These are phyloP conservation scores for Candida boidinii DNA, from an alignment of 805 yeast species.

Conservation along the genomic window DNA sequence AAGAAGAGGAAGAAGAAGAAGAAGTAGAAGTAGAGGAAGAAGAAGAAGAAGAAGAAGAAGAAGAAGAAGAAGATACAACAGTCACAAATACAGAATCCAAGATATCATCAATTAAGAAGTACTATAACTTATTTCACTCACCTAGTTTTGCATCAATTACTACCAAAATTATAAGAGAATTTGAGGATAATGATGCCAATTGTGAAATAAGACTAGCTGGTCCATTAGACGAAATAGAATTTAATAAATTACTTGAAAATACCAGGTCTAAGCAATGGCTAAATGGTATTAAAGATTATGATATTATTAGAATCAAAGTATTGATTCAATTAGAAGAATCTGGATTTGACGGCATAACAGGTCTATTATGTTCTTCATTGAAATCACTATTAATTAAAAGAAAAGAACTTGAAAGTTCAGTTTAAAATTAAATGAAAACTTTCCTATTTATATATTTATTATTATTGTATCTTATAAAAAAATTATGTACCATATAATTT, in stretches of 20 bases:
- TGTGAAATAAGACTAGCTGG: conserved; percentile 44
- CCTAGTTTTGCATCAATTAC: conserved; percentile 41
- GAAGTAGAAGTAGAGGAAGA: no score
- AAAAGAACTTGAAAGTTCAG: no score
- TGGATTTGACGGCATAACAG: conserved; percentile 42
- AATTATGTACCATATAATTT: no score
- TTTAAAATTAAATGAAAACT: no score
- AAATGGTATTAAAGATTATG: conserved; percentile 22
- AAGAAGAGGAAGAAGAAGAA: conserved; percentile 9
- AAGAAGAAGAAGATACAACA: background rate
- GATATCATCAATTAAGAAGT: conserved; percentile 13
- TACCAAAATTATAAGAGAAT: conserved; percentile 32
- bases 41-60: no score
- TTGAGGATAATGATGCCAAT: conserved; percentile 26
- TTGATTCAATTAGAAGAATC: conserved; percentile 29
- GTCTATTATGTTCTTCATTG: conserved; percentile 46
- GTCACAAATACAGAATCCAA: background rate
- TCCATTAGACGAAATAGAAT: conserved; percentile 38
- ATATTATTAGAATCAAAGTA: conserved; percentile 36
- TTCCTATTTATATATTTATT: no score
- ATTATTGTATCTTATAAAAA: no score
- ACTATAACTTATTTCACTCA: conserved; percentile 35
- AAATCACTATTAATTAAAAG: no score
- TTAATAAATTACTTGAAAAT: conserved; percentile 18
- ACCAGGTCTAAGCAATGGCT: conserved; percentile 26